Evolutionary conservation across 2,329 filamentous ascomycete species (phyloP).

Genomic region (Trichoderma guizhouense): DNA sequence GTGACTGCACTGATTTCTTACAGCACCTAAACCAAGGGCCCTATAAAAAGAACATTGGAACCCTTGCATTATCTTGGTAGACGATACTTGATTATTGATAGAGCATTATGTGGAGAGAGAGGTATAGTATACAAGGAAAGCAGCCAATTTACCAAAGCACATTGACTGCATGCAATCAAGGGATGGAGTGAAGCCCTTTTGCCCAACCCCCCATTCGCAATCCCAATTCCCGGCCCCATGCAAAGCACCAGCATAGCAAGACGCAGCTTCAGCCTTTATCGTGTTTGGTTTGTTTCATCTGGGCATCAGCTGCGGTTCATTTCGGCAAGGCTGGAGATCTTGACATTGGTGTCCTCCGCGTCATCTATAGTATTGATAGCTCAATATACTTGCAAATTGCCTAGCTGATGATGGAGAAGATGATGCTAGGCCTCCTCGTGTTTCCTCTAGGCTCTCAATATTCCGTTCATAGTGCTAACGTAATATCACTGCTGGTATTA

Average conservation of each 20-base stretch:
- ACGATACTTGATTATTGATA: neutral
- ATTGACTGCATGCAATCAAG: neutral
- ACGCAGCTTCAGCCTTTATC: neutral
- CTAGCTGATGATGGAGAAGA: neutral
- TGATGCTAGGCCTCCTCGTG: neutral
- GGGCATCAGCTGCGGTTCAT: neutral
- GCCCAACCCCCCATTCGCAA: neutral
- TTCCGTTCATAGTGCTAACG: neutral
- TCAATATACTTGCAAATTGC: neutral
- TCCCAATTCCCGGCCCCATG: neutral
- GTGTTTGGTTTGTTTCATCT: neutral
- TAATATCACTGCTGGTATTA: neutral
- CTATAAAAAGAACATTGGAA: neutral
- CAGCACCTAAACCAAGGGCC: neutral
- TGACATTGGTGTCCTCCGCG: neutral
- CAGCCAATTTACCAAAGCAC: neutral
- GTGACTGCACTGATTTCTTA: neutral
- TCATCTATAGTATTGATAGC: neutral
- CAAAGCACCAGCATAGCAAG: neutral
- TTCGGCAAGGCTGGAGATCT: conserved; percentile 9
- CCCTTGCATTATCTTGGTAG: neutral
- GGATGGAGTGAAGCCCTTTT: neutral
- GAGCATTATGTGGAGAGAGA: too few relatives aligned
- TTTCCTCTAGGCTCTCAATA: neutral
- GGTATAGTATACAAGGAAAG: too few relatives aligned